Evolutionary conservation across 2,329 filamentous ascomycete genomes (phyloP).

Genomic region (Scytalidium sp.): DNA sequence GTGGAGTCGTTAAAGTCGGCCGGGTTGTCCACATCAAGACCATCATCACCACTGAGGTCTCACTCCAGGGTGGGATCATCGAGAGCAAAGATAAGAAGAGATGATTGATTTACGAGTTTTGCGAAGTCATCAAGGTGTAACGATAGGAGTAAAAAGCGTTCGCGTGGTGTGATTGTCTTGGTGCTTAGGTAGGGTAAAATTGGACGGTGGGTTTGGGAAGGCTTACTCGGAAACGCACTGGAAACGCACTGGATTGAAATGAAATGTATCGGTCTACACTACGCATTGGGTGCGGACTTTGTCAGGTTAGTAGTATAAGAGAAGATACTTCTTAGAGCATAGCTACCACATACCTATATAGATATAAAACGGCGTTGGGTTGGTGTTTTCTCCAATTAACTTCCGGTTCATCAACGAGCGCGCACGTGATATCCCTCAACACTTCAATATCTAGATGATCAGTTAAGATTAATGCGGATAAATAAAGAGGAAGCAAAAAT

Average conservation of each 20-base stretch:
- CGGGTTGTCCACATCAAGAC: slow-evolving; percentile 50
- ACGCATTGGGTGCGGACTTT: neutral
- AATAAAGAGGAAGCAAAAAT: too few relatives aligned
- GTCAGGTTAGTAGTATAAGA: neutral
- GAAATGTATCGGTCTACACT: neutral
- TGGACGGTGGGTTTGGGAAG: neutral
- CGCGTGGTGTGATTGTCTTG: neutral
- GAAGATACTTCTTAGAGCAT: neutral
- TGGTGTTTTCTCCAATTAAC: neutral
- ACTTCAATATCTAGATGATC: too few relatives aligned
- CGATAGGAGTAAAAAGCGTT: neutral
- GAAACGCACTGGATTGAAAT: neutral
- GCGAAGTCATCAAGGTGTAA: neutral
- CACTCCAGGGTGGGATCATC: slow-evolving; percentile 37
- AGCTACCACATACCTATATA: neutral
- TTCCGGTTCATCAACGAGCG: too few relatives aligned
- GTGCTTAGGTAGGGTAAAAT: neutral
- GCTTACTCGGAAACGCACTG: neutral
- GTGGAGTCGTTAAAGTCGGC: slow-evolving; percentile 35
- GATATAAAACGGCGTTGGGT: neutral
- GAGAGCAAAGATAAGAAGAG: slow-evolving; percentile 32
- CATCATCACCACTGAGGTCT: slow-evolving; percentile 42
- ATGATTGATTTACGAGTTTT: slow-evolving; percentile 24
- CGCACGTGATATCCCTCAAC: too few relatives aligned
- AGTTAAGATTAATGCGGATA: too few relatives aligned